phyloP scores from a whole-genome alignment of 106 monocot genomes.

The Apostasia shenzhenica region DNA sequence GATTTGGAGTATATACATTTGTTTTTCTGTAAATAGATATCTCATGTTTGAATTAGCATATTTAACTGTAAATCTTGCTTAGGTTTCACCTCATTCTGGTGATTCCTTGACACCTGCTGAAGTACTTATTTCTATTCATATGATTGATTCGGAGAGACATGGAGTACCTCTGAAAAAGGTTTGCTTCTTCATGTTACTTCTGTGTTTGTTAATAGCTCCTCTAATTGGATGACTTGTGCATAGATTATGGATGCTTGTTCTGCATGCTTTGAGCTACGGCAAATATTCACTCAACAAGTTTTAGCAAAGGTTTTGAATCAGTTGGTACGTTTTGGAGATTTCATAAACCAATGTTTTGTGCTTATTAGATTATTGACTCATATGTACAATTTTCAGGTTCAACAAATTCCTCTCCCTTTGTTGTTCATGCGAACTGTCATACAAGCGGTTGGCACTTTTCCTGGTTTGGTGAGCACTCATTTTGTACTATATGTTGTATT shows the following conservation, averaged over 20 bases:
- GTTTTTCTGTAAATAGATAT: no score
- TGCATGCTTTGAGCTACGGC: constrained; percentile 82
- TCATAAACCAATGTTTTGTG: constrained; percentile 4
- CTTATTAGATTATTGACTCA: neutral
- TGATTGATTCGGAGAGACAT: constrained; percentile 82
- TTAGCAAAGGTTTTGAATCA: constrained; percentile 92
- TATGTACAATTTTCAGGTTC: constrained; percentile 41
- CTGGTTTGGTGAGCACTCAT: constrained; percentile 59
- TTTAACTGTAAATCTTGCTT: neutral
- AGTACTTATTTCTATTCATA: constrained; percentile 91
- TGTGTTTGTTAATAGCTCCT: neutral
- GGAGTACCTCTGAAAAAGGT: constrained; percentile 85
- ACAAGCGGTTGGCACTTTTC: constrained; percentile 70
- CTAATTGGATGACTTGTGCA: neutral
- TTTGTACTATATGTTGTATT: neutral
- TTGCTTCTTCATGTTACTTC: neutral
- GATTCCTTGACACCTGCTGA: constrained; percentile 63
- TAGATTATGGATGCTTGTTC: constrained; percentile 96
- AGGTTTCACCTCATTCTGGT: constrained; percentile 53
- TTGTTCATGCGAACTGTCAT: constrained; percentile 97
- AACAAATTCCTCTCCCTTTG: constrained; percentile 95
- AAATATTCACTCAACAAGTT: constrained; percentile 91
- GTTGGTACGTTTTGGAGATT: constrained; percentile 46
- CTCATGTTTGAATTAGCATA: no score
- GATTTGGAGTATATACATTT: no score